phyloP scores from a whole-genome alignment of 1,284 basidiomycete genomes.

The Pisolithus thermaeus region DNA sequence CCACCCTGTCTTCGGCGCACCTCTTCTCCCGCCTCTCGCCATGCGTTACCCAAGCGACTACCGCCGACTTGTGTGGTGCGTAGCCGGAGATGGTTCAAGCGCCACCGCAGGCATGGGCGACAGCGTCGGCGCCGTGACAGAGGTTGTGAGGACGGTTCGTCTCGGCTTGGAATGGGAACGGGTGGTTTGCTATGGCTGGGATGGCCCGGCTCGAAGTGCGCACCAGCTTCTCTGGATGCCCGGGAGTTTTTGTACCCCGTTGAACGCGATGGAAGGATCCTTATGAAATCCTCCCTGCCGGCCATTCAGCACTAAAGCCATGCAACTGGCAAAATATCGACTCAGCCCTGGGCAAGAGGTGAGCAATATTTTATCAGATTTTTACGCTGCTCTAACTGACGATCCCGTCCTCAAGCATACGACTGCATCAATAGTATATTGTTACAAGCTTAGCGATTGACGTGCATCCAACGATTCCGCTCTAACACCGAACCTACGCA shows the following conservation, averaged over 20 bases:
- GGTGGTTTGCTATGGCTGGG: slow-evolving; percentile 14
- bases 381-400: no score
- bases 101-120: slow-evolving; percentile 30
- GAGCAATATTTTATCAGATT: no score
- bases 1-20: slow-evolving; percentile 68
- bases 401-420: no score
- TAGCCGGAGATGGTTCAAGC: slow-evolving; percentile 51
- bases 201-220: background rate
- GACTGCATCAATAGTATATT: no score
- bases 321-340: no score
- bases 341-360: no score
- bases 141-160: slow-evolving; percentile 55
- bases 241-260: slow-evolving; percentile 66
- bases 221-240: slow-evolving; percentile 34
- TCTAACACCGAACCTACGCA: no score
- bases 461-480: no score
- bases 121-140: slow-evolving; percentile 17
- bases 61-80: slow-evolving; percentile 72
- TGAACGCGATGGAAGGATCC: slow-evolving; percentile 62
- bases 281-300: slow-evolving; percentile 45
- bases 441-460: no score
- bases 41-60: slow-evolving; percentile 82
- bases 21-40: slow-evolving; percentile 71
- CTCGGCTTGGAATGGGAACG: slow-evolving; percentile 39
- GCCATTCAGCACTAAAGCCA: no score